Evolutionary conservation across 148 eudicot species (phyloP).

Genomic region (Arctostaphylos glauca): DNA sequence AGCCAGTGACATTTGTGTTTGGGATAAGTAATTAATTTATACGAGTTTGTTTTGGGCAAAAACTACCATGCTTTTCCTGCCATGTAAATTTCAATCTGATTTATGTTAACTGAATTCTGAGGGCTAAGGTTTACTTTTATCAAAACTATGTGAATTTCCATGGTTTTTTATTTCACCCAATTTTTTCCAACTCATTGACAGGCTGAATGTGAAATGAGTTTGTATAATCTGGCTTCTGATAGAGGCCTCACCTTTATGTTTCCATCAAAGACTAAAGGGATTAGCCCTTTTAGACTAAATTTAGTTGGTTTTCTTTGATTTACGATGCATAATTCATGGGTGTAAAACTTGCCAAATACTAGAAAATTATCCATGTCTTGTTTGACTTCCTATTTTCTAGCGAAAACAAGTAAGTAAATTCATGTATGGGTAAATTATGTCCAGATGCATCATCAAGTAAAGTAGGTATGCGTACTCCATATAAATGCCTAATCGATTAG

Average conservation of each 20-base stretch:
- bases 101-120: neutral
- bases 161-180: neutral
- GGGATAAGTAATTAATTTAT: neutral
- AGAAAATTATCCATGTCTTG: neutral
- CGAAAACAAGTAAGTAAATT: neutral
- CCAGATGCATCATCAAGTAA: neutral
- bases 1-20: neutral
- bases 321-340: neutral
- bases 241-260: neutral
- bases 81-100: neutral
- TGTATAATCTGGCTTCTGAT: neutral
- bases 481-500: neutral
- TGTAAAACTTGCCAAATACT: neutral
- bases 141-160: neutral
- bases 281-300: neutral
- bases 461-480: neutral
- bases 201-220: neutral
- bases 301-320: neutral
- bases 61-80: neutral
- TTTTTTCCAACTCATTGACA: neutral
- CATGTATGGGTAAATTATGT: neutral
- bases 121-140: neutral
- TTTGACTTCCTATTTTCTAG: neutral
- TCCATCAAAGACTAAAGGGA: neutral
- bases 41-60: neutral